phyloP scores from a whole-genome alignment of 108 stramenopile genomes.

The Cyclotella choctawhatcheeana region DNA sequence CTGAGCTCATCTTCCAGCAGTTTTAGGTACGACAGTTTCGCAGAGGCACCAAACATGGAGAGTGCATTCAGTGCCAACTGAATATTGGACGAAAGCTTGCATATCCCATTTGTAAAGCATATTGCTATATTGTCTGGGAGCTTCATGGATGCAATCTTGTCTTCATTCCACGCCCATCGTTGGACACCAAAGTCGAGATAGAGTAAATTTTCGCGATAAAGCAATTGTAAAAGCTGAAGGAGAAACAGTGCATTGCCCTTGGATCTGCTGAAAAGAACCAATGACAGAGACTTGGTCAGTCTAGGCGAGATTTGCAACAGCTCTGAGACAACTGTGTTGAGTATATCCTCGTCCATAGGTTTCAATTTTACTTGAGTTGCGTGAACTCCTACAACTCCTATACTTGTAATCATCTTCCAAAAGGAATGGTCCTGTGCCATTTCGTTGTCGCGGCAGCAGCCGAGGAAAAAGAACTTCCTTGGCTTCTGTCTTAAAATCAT shows the following conservation, averaged over 20 bases:
- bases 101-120: conserved; percentile 18
- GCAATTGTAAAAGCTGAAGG: conserved; percentile 7
- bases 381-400: background rate
- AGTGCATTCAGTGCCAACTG: conserved; percentile 11
- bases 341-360: conserved; percentile 10
- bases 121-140: conserved; percentile 19
- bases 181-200: conserved; percentile 1
- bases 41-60: conserved; percentile 15
- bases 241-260: conserved; percentile 30
- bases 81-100: conserved; percentile 7
- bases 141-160: conserved; percentile 14
- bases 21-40: background rate
- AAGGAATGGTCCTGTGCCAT: conserved; percentile 18
- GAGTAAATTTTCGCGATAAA: conserved; percentile 16
- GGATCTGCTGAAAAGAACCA: conserved; percentile 22
- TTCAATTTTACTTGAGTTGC: conserved; percentile 3
- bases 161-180: conserved; percentile 36
- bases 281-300: conserved; percentile 12
- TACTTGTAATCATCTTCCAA: background rate
- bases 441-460: conserved; percentile 34
- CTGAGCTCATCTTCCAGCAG: conserved; percentile 4
- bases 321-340: conserved; percentile 32
- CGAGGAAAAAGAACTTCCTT: conserved; percentile 16
- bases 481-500: conserved; percentile 2
- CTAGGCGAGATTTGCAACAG: conserved; percentile 16